Percentiles rank a stretch among this genome's conserved stretches.
These are phyloP conservation scores for Lachancea thermotolerans DNA, from an alignment of 805 yeast species.

Conservation along the genomic window DNA sequence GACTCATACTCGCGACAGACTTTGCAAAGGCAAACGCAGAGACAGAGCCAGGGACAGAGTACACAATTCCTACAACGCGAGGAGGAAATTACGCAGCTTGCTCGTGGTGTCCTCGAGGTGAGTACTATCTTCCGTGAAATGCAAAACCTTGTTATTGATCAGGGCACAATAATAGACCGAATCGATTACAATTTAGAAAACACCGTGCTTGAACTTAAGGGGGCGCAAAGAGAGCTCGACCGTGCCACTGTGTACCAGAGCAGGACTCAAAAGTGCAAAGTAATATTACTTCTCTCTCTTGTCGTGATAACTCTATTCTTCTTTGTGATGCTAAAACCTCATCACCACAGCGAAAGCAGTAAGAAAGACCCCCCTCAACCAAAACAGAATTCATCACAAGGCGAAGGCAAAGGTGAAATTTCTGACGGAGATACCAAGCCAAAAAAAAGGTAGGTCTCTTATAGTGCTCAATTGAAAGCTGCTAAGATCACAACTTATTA, in stretches of 20 bases:
- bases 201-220: constrained; percentile 67
- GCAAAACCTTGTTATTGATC: constrained; percentile 88
- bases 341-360: constrained; percentile 34
- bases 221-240: constrained; percentile 69
- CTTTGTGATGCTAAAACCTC: constrained; percentile 63
- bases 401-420: background rate
- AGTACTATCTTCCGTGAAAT: constrained; percentile 89
- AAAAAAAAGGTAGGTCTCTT: too few relatives aligned
- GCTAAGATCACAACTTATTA: too few relatives aligned
- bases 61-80: constrained; percentile 55
- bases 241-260: constrained; percentile 79
- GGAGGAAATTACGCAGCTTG: constrained; percentile 80
- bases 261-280: constrained; percentile 83
- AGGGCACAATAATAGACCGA: constrained; percentile 88
- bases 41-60: constrained; percentile 12
- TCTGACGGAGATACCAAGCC: too few relatives aligned
- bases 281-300: constrained; percentile 66
- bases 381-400: background rate
- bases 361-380: constrained; percentile 1
- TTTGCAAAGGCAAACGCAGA: constrained; percentile 27
- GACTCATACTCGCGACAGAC: constrained; percentile 35
- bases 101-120: constrained; percentile 90
- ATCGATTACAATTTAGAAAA: constrained; percentile 86
- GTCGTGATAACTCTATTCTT: constrained; percentile 67
- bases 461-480: too few relatives aligned